Conservation (phyloP, 371 early-diverging fungal genomes). For the Phascolomyces articulosus region DNA sequence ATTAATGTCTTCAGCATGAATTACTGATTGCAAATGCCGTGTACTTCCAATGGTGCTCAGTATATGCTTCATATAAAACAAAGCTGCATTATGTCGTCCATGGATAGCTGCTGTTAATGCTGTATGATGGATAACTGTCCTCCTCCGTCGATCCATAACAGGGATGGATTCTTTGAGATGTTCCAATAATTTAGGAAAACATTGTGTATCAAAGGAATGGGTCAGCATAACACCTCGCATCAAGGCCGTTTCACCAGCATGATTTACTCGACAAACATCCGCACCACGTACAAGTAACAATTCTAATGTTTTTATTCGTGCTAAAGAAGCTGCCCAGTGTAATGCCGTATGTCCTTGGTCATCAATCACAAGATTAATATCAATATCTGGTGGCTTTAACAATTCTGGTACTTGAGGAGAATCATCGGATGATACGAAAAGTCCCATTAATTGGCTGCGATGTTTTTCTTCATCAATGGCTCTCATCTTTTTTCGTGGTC, state of each 20-base stretch:
- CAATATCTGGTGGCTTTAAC: conserved; percentile 47
- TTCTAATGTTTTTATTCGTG: conserved; percentile 66
- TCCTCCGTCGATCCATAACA: conserved; percentile 67
- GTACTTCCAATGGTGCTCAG: neutral
- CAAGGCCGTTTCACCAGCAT: conserved; percentile 81
- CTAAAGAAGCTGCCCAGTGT: conserved; percentile 89
- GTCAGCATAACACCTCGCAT: conserved; percentile 85
- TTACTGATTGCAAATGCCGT: conserved; percentile 1
- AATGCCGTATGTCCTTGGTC: conserved; percentile 84
- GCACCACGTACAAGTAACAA: conserved; percentile 72
- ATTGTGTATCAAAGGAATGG: conserved; percentile 80
- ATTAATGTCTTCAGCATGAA: conserved; percentile 52
- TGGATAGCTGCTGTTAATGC: conserved; percentile 65
- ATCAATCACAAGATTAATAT: conserved; percentile 75
- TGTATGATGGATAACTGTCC: conserved; percentile 90
- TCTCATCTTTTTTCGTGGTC: neutral
- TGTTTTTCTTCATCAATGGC: conserved; percentile 41
- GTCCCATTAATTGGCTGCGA: conserved; percentile 61
- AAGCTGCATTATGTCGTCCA: conserved; percentile 64
- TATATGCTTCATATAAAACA: conserved; percentile 74
- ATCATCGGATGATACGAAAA: conserved; percentile 60
- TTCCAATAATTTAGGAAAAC: conserved; percentile 77
- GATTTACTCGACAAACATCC: conserved; percentile 63
- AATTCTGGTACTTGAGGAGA: conserved; percentile 52
- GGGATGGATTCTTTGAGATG: conserved; percentile 68